Percentiles rank a stretch among this genome's conserved stretches.
Evolutionary conservation across 1,139 yeast genomes (phyloP).

Genomic region (Saccharomycopsis hybrid): DNA sequence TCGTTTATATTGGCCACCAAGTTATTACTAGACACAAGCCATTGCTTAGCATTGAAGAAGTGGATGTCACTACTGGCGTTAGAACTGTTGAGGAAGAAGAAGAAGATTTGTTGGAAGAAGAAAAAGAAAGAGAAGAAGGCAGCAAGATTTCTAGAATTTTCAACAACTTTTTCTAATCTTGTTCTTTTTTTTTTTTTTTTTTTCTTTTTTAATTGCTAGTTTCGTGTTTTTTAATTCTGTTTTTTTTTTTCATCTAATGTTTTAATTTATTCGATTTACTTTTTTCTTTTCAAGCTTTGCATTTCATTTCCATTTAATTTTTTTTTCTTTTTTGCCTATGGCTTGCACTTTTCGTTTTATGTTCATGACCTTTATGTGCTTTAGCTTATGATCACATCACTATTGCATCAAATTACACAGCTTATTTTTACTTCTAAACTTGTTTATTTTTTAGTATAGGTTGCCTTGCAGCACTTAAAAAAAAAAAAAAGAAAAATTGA

Average conservation of each 20-base stretch:
- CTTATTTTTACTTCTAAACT: no score
- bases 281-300: not conserved
- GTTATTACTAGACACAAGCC: slow-evolving; percentile 36
- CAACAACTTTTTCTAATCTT: not conserved
- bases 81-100: slow-evolving; percentile 42
- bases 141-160: slow-evolving; percentile 2
- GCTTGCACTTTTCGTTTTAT: no score
- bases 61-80: slow-evolving; percentile 57
- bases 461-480: not conserved
- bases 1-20: slow-evolving; percentile 47
- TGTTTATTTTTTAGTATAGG: no score
- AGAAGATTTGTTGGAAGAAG: slow-evolving; percentile 4
- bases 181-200: not conserved
- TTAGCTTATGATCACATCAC: no score
- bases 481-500: not conserved
- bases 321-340: not conserved
- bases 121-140: slow-evolving; percentile 3
- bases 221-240: not conserved
- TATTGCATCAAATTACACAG: no score
- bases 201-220: not conserved
- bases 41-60: slow-evolving; percentile 42
- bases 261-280: not conserved
- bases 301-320: not conserved
- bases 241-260: not conserved
- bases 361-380: no score